These are phyloP conservation scores for Aspergillus jensenii DNA, from an alignment of 2,329 filamentous ascomycete species.

Conservation along the genomic window DNA sequence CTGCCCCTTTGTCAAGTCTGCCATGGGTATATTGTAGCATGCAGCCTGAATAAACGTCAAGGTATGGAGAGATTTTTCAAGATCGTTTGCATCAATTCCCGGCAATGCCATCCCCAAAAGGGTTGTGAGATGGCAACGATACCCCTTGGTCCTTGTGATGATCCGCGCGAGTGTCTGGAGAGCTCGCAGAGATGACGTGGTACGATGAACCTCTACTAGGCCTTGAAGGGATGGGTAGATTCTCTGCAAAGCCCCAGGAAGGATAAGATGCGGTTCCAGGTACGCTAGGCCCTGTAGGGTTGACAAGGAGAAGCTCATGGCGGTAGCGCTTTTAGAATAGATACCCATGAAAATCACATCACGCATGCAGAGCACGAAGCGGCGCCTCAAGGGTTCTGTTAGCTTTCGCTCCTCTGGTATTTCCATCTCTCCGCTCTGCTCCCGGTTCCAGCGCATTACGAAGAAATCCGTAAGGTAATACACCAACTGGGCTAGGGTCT, in stretches of 20 bases:
- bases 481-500: conserved; percentile 82
- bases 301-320: conserved; percentile 87
- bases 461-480: conserved; percentile 95
- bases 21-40: conserved; percentile 92
- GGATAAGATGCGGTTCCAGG: conserved; percentile 84
- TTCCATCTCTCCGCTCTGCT: conserved; percentile 88
- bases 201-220: conserved; percentile 93
- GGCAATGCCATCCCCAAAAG: conserved; percentile 89
- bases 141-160: conserved; percentile 93
- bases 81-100: conserved; percentile 94
- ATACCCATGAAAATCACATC: conserved; percentile 98
- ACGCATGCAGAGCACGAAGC: conserved; percentile 84
- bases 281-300: conserved; percentile 87
- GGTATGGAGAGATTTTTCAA: conserved; percentile 94
- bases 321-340: conserved; percentile 90
- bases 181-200: conserved; percentile 87
- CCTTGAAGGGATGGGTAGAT: conserved; percentile 98
- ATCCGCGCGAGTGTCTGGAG: conserved; percentile 88
- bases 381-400: conserved; percentile 75
- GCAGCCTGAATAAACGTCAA: conserved; percentile 94
- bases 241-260: conserved; percentile 88
- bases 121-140: conserved; percentile 91
- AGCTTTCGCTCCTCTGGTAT: conserved; percentile 77
- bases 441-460: conserved; percentile 95
- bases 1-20: conserved; percentile 70